Evolutionary conservation across 2,329 filamentous ascomycete species (phyloP), one percentile per base, ranked within the genome.

Genomic region (Aspergillus pseudonomiae): DNA sequence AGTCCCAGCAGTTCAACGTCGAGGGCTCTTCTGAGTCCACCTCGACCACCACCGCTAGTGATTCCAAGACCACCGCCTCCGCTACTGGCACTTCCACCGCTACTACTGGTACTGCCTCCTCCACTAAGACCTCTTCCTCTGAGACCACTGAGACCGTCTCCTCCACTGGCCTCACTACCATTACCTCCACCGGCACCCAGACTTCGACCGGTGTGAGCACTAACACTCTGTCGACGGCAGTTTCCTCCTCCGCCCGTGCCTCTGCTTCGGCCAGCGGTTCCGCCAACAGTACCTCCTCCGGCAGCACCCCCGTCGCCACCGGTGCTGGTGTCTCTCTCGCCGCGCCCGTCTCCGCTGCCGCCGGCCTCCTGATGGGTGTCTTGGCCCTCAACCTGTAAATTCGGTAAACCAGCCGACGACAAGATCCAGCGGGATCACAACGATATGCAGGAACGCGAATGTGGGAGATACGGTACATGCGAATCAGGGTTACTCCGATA

Each of bases 1-100:
- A 81, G 69, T 78, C 76, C 21, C 58, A 72, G 46, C 73, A 77
- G 57, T 78, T 78, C 70, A 72, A 71, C 57, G 71, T 77, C 57
- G 69, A 69, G 57, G 63, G 58, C 36, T 60, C 66, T 36, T 62
- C 65, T 26, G 45, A 64, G 30, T 63, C 58, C 43, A 67, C 62
- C 62, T 65, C 67, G 21, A 63, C 66, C 39, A 60, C 69, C 36
- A 67, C 69, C 12, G 65, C 64, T 30, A 59, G 55, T 54, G 32
- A 50, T 12, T 60, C 65, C 19, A 54, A 41, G 30, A 48, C 63
- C 52, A 59, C 62, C 50, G 57, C 67, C 30, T 64, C 69, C 32
- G 60, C 65, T 45, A 45, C 63, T 24, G 57, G 58, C 19, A 46
- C 61, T 26, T 59, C 65, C 26, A 53, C 50, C n/a, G 56, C 60